Evolutionary conservation across 345 rosid species (phyloP).

Genomic region (Lepidium aucheri): DNA sequence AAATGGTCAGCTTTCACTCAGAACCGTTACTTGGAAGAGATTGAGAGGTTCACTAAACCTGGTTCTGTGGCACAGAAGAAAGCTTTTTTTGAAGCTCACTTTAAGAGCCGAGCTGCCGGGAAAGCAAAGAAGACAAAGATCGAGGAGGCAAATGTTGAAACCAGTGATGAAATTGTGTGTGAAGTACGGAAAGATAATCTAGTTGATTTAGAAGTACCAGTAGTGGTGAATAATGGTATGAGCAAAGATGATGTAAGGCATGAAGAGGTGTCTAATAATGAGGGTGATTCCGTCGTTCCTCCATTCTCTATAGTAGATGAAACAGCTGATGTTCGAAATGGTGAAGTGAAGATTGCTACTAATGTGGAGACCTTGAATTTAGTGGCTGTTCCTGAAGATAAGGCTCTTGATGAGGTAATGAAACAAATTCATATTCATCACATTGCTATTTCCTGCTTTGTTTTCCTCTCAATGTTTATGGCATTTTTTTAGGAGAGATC

Average conservation of each 20-base stretch:
- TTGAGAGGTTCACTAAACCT: slow-evolving; percentile 66
- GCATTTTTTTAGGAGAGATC: slow-evolving; percentile 28
- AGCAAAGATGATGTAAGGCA: slow-evolving; percentile 17
- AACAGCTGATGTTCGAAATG: slow-evolving; percentile 6
- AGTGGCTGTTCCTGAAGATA: slow-evolving; percentile 18
- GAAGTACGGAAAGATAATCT: background rate
- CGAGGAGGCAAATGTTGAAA: slow-evolving; percentile 23
- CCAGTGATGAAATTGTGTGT: background rate
- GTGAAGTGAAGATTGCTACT: slow-evolving; percentile 5
- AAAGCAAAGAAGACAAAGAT: slow-evolving; percentile 34
- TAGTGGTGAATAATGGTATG: background rate
- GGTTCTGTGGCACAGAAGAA: slow-evolving; percentile 91
- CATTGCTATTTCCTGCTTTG: slow-evolving; percentile 4
- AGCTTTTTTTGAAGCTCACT: slow-evolving; percentile 86
- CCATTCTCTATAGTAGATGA: background rate
- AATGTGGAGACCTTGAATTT: slow-evolving; percentile 23
- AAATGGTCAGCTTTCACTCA: slow-evolving; percentile 90
- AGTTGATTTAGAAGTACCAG: slow-evolving; percentile 6
- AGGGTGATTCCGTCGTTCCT: slow-evolving; percentile 17
- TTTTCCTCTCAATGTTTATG: background rate
- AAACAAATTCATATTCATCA: background rate
- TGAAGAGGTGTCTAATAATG: slow-evolving; percentile 4
- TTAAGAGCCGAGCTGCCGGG: slow-evolving; percentile 63
- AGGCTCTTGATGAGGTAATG: slow-evolving; percentile 33
- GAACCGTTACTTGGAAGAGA: slow-evolving; percentile 87